Evolutionary conservation across 345 rosid genomes (phyloP), one percentile per base, ranked within the genome.

Genomic region (Geranium rotundifolium): DNA sequence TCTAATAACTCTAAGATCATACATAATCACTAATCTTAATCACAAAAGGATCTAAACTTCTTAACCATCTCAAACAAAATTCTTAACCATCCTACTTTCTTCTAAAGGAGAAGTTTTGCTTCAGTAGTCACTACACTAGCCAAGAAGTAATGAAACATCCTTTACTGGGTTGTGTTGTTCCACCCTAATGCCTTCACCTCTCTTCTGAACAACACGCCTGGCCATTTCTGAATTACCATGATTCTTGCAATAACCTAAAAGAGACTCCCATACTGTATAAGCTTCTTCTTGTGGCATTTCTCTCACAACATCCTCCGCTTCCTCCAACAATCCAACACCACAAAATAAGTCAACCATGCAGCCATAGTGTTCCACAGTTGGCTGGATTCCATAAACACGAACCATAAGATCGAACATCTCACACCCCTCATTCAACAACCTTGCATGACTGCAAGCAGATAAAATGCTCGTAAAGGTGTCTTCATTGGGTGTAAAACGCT

Each of bases 371-470:
- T 77, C 77, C 0, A 80, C 86, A 13, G 17, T n/a, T 52, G 17
- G n/a, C 56, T 68, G 69, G 64, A 80, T 19, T 20, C 77, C 76
- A 58, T 75, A 77, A 56, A 69, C 72, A 57, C 64, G 64, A 60
- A 63, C 63, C 84, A 79, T 80, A 37, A 67, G 68, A 49, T 72
- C 78, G 10, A 46, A 46, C 16, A 46, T 46, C 52, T 58, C 80
- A 79, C 62, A 68, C 68, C 77, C 82, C 52, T 9, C 14, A 17
- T 79, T 62, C 55, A 82, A 67, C 68, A 85, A 76, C 17, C 84
- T 80, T 9, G 52, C 74, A 77, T 74, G 81, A 60, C 79, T 78
- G 57, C 90, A 85, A 1, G 85, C 85, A n/a, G 85, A 75, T 3
- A 85, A 63, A 67, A 80, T 54, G 55, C 69, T 60, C 19, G 77